Base-by-base conservation (phyloP, 1,284 basidiomycete genomes). In the Ceratobasidium sp. region DNA sequence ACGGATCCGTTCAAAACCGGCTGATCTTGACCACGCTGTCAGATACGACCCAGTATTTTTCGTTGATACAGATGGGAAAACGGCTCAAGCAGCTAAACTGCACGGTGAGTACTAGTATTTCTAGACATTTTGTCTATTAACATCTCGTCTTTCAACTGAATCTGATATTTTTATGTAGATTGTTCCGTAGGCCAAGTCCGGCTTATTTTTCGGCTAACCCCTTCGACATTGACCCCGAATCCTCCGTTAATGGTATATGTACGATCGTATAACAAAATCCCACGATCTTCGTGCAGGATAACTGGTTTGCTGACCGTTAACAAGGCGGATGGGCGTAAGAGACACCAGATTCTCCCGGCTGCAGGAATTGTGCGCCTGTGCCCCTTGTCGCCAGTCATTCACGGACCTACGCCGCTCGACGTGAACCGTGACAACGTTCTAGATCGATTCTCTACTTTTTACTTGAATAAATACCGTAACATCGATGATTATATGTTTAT, bases 391-490 rank as follows among this genome's bases (percentile, higher is more conserved):
- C 67, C 67, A 30, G 54, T 70, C 26, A 49, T 70, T 49, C 38
- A 58, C 8, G 66, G 67, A 28, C 21, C 18, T 2, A 54, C 67
- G 9, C 54, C 55, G 9, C 55, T 16, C 7, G 67, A 58, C 13
- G 38, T 59, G 3, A 30, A 59, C 9, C 44, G 55, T 13, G n/a
- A 58, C 35, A 26, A 43, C 21, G 52, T 49, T 0, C 49, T 70
- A 11, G 67, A 57, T 1, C 28, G 18, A 7, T 70, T 57, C 23
- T 49, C 44, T 9, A 14, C 13, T 1, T 70, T 70, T 28, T 59
- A 58, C 47, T 32, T 70, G 16, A 70, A 70, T n/a, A 70, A 70
- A n/a, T 50, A 70, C 16, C 54, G 67, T 6, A 70, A 70, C 44
- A 30, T 58, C 9, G 54, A 70, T 32, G 67, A 70, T 38, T 64